These are phyloP conservation scores for Aureobasidium sp. DNA, from an alignment of 2,329 filamentous ascomycete species.

Conservation along the genomic window DNA sequence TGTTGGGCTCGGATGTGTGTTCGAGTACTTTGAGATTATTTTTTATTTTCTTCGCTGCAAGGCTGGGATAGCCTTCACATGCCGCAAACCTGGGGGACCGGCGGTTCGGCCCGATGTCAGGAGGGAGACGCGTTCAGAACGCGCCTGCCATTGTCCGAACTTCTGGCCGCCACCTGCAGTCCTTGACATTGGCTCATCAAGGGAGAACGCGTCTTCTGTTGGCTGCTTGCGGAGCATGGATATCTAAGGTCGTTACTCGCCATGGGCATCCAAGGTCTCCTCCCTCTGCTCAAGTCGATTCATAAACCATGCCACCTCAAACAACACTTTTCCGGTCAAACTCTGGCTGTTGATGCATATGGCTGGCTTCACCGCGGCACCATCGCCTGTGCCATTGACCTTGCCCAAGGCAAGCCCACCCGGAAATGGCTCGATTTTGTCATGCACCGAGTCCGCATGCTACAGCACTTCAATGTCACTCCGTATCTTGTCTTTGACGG, in stretches of 20 bases:
- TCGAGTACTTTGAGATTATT: background rate
- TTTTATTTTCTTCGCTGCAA: slow-evolving; percentile 1
- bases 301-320: slow-evolving; percentile 82
- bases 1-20: background rate
- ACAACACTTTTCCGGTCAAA: slow-evolving; percentile 71
- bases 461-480: slow-evolving; percentile 85
- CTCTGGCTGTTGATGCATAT: slow-evolving; percentile 91
- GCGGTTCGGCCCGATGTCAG: background rate
- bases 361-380: slow-evolving; percentile 96
- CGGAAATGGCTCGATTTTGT: slow-evolving; percentile 85
- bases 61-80: background rate
- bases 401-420: slow-evolving; percentile 82
- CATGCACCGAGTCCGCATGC: slow-evolving; percentile 87
- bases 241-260: background rate
- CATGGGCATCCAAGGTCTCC: slow-evolving; percentile 9
- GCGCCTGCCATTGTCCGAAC: background rate
- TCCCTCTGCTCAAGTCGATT: slow-evolving; percentile 71
- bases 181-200: background rate
- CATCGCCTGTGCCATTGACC: slow-evolving; percentile 80
- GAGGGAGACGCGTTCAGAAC: background rate
- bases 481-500: slow-evolving; percentile 96
- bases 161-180: slow-evolving; percentile 1
- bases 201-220: background rate
- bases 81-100: background rate
- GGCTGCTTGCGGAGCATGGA: background rate